Conservation (phyloP, 2,329 filamentous ascomycete species). For the Coniochaeta prunicola region DNA sequence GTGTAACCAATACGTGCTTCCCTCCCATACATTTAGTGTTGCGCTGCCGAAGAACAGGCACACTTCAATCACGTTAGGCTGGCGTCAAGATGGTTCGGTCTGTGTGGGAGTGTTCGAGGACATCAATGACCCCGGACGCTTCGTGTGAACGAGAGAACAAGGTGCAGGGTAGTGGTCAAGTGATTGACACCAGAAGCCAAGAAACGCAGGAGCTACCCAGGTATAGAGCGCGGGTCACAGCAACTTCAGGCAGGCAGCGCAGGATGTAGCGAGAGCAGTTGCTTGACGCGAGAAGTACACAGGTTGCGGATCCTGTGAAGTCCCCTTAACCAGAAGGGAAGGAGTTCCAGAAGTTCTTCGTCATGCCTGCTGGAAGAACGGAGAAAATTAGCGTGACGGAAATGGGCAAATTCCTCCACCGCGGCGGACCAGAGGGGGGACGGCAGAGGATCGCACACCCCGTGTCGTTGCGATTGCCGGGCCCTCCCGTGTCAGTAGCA, state of each 20-base stretch:
- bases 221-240: not conserved
- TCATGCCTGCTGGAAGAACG: not conserved
- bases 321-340: not conserved
- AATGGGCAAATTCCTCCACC: not conserved
- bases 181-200: not conserved
- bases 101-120: not conserved
- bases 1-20: not conserved
- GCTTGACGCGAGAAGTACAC: not conserved
- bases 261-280: not conserved
- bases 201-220: not conserved
- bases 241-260: not conserved
- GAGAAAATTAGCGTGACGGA: not conserved
- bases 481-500: not conserved
- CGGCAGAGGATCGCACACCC: not conserved
- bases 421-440: not conserved
- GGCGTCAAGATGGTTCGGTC: not conserved
- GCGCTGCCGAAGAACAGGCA: not conserved
- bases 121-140: not conserved
- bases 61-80: not conserved
- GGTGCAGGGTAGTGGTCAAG: not conserved
- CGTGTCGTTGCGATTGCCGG: not conserved
- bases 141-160: not conserved
- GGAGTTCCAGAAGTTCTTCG: not conserved
- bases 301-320: not conserved
- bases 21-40: not conserved